phyloP scores from a whole-genome alignment of 352 stramenopile species.

The Phytophthora megakarya region DNA sequence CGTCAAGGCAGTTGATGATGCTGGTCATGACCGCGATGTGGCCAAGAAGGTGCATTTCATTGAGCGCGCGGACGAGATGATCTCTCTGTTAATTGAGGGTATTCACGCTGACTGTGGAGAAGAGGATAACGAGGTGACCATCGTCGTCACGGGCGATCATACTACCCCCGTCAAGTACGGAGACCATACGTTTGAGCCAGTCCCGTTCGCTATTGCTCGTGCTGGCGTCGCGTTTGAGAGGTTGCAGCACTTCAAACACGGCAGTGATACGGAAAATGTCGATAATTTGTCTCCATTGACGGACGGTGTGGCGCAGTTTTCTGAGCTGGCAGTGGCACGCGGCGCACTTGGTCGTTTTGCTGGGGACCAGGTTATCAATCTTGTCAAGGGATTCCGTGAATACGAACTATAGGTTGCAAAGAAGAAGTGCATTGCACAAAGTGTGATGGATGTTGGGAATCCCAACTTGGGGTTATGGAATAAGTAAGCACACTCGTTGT shows the following conservation, averaged over 20 bases:
- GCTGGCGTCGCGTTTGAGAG: conserved; percentile 41
- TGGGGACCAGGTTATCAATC: conserved; percentile 84
- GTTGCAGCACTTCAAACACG: conserved; percentile 32
- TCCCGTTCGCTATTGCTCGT: conserved; percentile 79
- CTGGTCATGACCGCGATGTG: conserved; percentile 85
- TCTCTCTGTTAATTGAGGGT: conserved; percentile 57
- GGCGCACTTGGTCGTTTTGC: conserved; percentile 79
- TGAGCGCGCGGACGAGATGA: conserved; percentile 86
- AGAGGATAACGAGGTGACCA: conserved; percentile 62
- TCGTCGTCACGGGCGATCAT: conserved; percentile 88
- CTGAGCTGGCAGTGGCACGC: conserved; percentile 67
- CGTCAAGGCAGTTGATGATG: conserved; percentile 88
- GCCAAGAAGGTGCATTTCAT: conserved; percentile 87
- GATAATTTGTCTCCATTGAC: conserved; percentile 32
- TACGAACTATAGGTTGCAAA: conserved; percentile 46
- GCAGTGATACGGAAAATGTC: conserved; percentile 1
- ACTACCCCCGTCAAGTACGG: conserved; percentile 87
- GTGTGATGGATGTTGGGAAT: neutral
- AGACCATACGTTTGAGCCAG: conserved; percentile 88
- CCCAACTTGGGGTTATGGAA: conserved; percentile 14
- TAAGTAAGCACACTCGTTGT: conserved; percentile 21
- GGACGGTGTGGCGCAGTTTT: conserved; percentile 67
- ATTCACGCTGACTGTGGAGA: conserved; percentile 47
- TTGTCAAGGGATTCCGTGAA: conserved; percentile 75
- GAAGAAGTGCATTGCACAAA: neutral